Evolutionary conservation across 768 basidiomycete genomes (phyloP).

Genomic region (Hygrocybe punicea): DNA sequence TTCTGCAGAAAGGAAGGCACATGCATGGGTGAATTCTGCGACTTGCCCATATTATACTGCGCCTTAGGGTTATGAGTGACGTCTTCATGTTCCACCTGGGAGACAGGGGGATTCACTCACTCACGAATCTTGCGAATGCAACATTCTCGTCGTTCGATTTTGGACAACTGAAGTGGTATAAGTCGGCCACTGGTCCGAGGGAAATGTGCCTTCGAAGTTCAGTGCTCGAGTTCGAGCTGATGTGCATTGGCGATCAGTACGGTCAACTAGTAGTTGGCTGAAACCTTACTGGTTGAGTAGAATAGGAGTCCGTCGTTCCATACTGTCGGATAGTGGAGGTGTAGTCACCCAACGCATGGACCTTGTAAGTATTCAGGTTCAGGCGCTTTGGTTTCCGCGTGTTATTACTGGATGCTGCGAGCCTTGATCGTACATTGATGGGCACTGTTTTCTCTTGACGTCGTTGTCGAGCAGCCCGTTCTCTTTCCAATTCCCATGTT

Average conservation of each 20-base stretch:
- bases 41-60: conserved; percentile 12
- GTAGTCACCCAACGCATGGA: conserved; percentile 30
- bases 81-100: background rate
- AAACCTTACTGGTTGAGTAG: conserved; percentile 30
- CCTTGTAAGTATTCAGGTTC: conserved; percentile 27
- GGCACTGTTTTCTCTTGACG: too few species aligned
- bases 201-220: conserved; percentile 34
- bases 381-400: conserved; percentile 7
- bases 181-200: conserved; percentile 20
- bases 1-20: conserved; percentile 18
- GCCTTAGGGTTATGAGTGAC: conserved; percentile 1
- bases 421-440: background rate
- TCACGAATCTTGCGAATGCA: background rate
- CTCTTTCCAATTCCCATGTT: too few species aligned
- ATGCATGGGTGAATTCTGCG: conserved; percentile 6
- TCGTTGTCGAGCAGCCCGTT: too few species aligned
- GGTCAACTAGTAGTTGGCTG: too few species aligned
- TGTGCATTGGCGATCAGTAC: conserved; percentile 24
- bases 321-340: background rate
- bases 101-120: background rate
- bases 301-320: conserved; percentile 13
- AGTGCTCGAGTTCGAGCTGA: conserved; percentile 43
- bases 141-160: too few species aligned
- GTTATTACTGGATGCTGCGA: background rate
- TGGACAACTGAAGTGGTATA: background rate